Conservation (phyloP, 192 early-diverging fungal species). For the Oehlia diaphana region DNA sequence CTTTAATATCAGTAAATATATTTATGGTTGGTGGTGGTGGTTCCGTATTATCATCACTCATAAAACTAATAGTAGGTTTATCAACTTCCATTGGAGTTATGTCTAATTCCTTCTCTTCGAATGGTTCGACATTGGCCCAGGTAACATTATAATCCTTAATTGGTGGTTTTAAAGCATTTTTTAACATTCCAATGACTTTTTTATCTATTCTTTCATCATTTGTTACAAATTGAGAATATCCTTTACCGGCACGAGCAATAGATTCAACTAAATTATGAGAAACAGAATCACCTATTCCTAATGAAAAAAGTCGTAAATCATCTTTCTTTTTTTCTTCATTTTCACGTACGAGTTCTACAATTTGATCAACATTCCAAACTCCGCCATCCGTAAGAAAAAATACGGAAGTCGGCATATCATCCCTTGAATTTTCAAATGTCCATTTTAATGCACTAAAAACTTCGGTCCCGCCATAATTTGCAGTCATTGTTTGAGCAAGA, state of each 20-base stretch:
- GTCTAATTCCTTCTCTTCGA: background rate
- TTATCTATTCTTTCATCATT: conserved; percentile 48
- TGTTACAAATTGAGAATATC: conserved; percentile 49
- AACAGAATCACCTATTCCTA: conserved; percentile 51
- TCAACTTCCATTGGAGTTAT: background rate
- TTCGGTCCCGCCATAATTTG: conserved; percentile 53
- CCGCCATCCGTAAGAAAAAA: conserved; percentile 52
- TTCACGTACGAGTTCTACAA: conserved; percentile 38
- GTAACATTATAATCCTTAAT: conserved; percentile 48
- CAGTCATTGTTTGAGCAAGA: conserved; percentile 33
- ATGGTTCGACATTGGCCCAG: background rate
- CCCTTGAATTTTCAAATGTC: conserved; percentile 30
- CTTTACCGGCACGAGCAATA: conserved; percentile 48
- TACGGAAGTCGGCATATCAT: conserved; percentile 43
- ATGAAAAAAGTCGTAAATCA: conserved; percentile 47
- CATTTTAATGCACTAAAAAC: conserved; percentile 39
- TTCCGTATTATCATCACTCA: background rate
- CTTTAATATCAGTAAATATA: background rate
- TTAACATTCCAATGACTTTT: conserved; percentile 56
- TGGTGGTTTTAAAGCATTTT: conserved; percentile 44
- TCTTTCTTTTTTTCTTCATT: conserved; percentile 16
- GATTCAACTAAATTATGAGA: conserved; percentile 53
- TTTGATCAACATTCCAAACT: conserved; percentile 42
- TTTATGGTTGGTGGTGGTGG: background rate
- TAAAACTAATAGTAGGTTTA: conserved; percentile 14